Percentiles rank a stretch among this genome's conserved stretches.
Evolutionary conservation across 2,329 filamentous ascomycete genomes (phyloP).

Genomic region (Cladosporium halotolerans): DNA sequence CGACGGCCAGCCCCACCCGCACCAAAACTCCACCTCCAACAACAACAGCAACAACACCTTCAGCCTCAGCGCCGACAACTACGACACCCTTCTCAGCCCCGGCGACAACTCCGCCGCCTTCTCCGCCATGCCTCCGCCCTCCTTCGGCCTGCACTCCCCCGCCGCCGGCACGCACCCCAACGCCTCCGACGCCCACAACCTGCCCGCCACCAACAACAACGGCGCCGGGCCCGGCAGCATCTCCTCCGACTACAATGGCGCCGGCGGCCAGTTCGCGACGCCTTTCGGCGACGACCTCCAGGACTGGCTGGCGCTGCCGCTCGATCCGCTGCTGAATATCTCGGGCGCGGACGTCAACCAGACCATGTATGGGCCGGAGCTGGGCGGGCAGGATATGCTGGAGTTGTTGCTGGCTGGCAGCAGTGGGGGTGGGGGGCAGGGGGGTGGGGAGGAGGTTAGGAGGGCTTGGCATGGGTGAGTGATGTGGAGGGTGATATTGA

Average conservation of each 20-base stretch:
- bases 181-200: conserved; percentile 18
- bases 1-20: conserved; percentile 19
- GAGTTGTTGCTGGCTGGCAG: conserved; percentile 36
- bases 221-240: conserved; percentile 13
- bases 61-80: conserved; percentile 40
- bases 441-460: background rate
- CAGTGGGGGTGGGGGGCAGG: background rate
- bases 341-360: conserved; percentile 52
- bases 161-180: conserved; percentile 6
- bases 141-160: conserved; percentile 29
- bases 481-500: too few relatives aligned
- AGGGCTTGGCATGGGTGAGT: background rate
- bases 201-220: conserved; percentile 9
- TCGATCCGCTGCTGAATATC: conserved; percentile 54
- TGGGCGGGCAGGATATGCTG: conserved; percentile 50
- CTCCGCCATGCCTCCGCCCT: conserved; percentile 45
- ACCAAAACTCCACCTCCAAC: conserved; percentile 7
- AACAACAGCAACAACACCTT: conserved; percentile 24
- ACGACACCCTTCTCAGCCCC: conserved; percentile 31
- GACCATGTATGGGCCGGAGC: conserved; percentile 56
- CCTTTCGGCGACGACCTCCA: conserved; percentile 30
- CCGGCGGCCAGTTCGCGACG: conserved; percentile 13
- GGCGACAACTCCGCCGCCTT: conserved; percentile 31
- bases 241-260: conserved; percentile 13
- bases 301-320: conserved; percentile 57